Evolutionary conservation across 2,329 filamentous ascomycete genomes (phyloP).

Genomic region (Colletotrichum sp.): DNA sequence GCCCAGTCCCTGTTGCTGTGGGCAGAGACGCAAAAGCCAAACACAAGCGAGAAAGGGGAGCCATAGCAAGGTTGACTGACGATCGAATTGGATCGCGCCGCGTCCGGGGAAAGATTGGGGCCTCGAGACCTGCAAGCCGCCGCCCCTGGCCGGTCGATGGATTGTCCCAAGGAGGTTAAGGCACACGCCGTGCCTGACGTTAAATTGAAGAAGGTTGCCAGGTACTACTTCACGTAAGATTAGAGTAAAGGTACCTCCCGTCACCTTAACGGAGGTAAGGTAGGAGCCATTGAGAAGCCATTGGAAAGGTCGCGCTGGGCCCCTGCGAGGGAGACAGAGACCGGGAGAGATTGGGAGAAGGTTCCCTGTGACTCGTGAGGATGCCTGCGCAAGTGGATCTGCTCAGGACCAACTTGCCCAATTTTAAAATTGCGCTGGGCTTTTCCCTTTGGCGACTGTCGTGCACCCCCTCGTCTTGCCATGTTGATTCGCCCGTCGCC

Average conservation of each 20-base stretch:
- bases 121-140: neutral
- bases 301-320: neutral
- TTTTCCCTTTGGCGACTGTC: neutral
- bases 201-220: neutral
- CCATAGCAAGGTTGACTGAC: neutral
- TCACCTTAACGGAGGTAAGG: neutral
- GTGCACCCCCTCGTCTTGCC: neutral
- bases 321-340: neutral
- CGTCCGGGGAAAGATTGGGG: slow-evolving; percentile 17
- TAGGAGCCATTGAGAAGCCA: neutral
- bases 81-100: slow-evolving; percentile 21
- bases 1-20: slow-evolving; percentile 9
- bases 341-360: neutral
- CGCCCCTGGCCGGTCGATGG: neutral
- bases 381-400: slow-evolving; percentile 6
- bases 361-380: slow-evolving; percentile 4
- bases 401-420: neutral
- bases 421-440: slow-evolving; percentile 14
- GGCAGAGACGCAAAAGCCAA: neutral
- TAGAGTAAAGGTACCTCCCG: neutral
- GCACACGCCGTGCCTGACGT: neutral
- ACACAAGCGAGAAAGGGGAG: slow-evolving; percentile 11
- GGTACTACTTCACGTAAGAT: neutral
- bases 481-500: neutral
- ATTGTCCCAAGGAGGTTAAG: neutral